These are phyloP conservation scores for Atractiella rhizophila DNA, from an alignment of 768 basidiomycete genomes.

Conservation along the genomic window DNA sequence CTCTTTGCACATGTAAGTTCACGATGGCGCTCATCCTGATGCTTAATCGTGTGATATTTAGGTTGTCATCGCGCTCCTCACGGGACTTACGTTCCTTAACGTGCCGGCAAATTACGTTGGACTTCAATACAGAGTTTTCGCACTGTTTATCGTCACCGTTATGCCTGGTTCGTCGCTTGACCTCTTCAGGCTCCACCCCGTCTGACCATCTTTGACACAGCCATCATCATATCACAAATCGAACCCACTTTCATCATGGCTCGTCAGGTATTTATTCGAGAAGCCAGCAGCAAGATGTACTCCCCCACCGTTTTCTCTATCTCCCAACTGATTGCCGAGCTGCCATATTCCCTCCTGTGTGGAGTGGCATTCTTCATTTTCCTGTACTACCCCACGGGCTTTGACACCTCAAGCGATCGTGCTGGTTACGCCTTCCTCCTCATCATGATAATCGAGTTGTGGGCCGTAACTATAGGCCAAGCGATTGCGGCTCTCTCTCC, in stretches of 20 bases:
- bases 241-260: slow-evolving; percentile 62
- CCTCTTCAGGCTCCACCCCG: too few species aligned
- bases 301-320: slow-evolving; percentile 62
- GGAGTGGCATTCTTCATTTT: slow-evolving; percentile 47
- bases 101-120: slow-evolving; percentile 39
- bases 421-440: slow-evolving; percentile 27
- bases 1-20: slow-evolving; percentile 53
- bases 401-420: slow-evolving; percentile 16
- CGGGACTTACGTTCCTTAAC: slow-evolving; percentile 56
- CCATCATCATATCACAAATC: slow-evolving; percentile 52
- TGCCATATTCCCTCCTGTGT: slow-evolving; percentile 49
- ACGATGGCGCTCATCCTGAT: too few species aligned
- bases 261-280: slow-evolving; percentile 21
- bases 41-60: too few species aligned
- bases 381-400: slow-evolving; percentile 19
- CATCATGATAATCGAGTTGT: slow-evolving; percentile 43
- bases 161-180: too few species aligned
- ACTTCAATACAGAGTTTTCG: slow-evolving; percentile 52
- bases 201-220: slow-evolving; percentile 53
- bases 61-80: slow-evolving; percentile 42
- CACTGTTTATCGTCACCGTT: too few species aligned
- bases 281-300: slow-evolving; percentile 63
- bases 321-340: slow-evolving; percentile 53
- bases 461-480: slow-evolving; percentile 39
- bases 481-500: slow-evolving; percentile 54